A percentile compares a stretch with the other conserved stretches of the same genome.
phyloP scores from a whole-genome alignment of 192 early-diverging fungal genomes.

The Gaertneriomyces semiglobifer region DNA sequence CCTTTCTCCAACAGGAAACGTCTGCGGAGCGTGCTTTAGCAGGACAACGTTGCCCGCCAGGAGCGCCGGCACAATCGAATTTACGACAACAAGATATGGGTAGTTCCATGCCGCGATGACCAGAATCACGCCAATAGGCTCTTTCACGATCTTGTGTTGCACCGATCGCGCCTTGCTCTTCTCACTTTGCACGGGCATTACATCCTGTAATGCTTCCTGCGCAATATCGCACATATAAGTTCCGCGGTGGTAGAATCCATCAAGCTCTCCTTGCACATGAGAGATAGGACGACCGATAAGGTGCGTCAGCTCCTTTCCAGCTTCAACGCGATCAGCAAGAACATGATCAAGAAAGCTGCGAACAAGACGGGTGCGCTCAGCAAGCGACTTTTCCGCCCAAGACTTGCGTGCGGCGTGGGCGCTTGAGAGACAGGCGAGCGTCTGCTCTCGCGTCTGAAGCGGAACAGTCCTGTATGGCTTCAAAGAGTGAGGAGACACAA shows the following conservation, averaged over 20 bases:
- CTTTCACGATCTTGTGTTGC: slow-evolving; percentile 64
- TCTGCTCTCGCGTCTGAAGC: slow-evolving; percentile 14
- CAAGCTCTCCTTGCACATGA: slow-evolving; percentile 66
- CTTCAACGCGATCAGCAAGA: slow-evolving; percentile 51
- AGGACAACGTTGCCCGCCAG: slow-evolving; percentile 74
- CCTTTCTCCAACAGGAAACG: slow-evolving; percentile 69
- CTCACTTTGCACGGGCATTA: slow-evolving; percentile 46
- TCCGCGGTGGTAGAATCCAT: slow-evolving; percentile 66
- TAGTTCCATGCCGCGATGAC: slow-evolving; percentile 79
- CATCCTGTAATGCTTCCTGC: slow-evolving; percentile 57
- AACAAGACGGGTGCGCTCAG: slow-evolving; percentile 50
- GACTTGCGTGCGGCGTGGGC: slow-evolving; percentile 43
- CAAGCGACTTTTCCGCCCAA: slow-evolving; percentile 57
- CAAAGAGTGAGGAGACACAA: slow-evolving; percentile 28
- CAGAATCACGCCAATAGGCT: slow-evolving; percentile 66
- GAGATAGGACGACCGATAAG: slow-evolving; percentile 69
- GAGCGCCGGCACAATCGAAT: slow-evolving; percentile 74
- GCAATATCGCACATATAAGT: slow-evolving; percentile 68
- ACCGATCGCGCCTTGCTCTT: slow-evolving; percentile 36
- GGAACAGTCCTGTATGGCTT: slow-evolving; percentile 18
- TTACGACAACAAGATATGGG: slow-evolving; percentile 74
- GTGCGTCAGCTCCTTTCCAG: slow-evolving; percentile 53
- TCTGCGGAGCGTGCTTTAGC: slow-evolving; percentile 78
- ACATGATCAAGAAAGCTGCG: slow-evolving; percentile 54
- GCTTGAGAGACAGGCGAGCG: slow-evolving; percentile 34